These are phyloP conservation scores for Bruguiera sexangula DNA, from an alignment of 345 rosid genomes.

Conservation along the genomic window DNA sequence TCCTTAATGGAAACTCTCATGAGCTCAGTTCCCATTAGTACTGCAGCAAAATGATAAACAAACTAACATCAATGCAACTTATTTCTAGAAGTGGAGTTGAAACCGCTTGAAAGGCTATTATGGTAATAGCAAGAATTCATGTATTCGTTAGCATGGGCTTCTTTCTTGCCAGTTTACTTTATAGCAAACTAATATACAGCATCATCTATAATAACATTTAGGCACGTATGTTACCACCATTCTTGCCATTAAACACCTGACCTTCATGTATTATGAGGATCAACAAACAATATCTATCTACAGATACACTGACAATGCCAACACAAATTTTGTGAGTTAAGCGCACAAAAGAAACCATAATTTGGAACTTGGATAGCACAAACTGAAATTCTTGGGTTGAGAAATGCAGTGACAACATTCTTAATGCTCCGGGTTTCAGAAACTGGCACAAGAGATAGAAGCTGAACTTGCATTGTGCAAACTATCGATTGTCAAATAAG, in stretches of 20 bases:
- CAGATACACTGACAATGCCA: not conserved
- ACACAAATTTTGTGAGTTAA: not conserved
- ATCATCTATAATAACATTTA: no score
- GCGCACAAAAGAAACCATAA: not conserved
- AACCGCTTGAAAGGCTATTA: no score
- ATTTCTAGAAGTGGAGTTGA: no score
- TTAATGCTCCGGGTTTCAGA: not conserved
- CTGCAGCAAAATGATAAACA: slow-evolving; percentile 16
- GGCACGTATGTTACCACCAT: no score
- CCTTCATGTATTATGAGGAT: not conserved
- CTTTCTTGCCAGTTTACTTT: not conserved
- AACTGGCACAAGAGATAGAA: not conserved
- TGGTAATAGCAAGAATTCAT: not conserved
- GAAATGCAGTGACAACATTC: not conserved
- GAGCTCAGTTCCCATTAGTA: slow-evolving; percentile 82
- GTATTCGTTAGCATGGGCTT: not conserved
- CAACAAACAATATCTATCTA: not conserved
- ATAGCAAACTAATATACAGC: no score
- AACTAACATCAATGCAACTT: not conserved
- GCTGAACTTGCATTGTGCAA: not conserved
- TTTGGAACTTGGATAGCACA: not conserved
- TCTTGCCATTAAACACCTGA: not conserved
- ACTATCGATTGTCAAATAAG: not conserved
- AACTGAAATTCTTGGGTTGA: not conserved
- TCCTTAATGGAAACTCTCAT: slow-evolving; percentile 79